Evolutionary conservation across 2,329 filamentous ascomycete species (phyloP), one percentile per base, ranked within the genome.

Genomic region (Botrytis aclada): DNA sequence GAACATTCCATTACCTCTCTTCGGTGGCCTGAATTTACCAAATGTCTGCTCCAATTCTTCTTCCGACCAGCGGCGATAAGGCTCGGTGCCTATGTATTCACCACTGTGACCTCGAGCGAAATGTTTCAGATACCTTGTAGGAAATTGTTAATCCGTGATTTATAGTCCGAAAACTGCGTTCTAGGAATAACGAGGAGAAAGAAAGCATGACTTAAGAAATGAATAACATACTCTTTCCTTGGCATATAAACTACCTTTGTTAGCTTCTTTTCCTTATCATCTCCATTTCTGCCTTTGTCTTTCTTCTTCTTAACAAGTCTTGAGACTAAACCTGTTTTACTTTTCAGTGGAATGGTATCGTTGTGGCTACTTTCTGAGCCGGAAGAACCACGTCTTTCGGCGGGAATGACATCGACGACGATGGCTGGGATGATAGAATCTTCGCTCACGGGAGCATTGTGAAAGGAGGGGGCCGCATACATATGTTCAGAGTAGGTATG

Each of bases 201-300:
- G 1, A n/a, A 56, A 18, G 51, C 14, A 29, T 56, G 1, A 32
- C 14, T 56, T 29, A n/a, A 25, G 10, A 12, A 9, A 45, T 6
- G 10, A 34, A 16, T 1, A 22, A 47, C 70, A 60, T 72, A 72
- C 34, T 81, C 80, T 43, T 74, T 47, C 61, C 79, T 73, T 22
- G 80, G 80, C 80, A 81, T 81, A 65, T 76, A 80, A 10, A 80
- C 73, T 29, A 80, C 79, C 58, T 79, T 81, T 6, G 76, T 75
- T 22, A 78, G 69, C 6, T 47, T 72, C 51, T 72, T 72, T 9
- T 37, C 71, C n/a, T 66, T 43, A 25, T 72, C 51, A 16, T 67
- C n/a, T 41, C 20, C n/a, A 29, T n/a, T 29, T 37, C 22, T 71
- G 14, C 18, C 75, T 37, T 78, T 76, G 20, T 73, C 61, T 32